Evolutionary conservation across 257 asterid genomes (phyloP).

Genomic region (Jaltomata sinuosa): DNA sequence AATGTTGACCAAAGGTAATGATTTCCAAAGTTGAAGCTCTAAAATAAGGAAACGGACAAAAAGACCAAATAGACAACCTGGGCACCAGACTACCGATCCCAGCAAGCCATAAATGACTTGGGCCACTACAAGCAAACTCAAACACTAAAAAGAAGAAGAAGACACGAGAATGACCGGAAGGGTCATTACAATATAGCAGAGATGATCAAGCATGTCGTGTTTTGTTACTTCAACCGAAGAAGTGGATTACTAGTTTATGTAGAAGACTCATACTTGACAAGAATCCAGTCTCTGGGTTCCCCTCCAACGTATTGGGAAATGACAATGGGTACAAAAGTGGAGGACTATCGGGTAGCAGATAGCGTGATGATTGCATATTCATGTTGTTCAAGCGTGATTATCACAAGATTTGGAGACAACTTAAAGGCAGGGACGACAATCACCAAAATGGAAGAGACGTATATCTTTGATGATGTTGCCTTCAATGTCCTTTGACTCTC

Average conservation of each 20-base stretch:
- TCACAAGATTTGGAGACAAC: conserved; percentile 66
- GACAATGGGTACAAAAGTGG: conserved; percentile 51
- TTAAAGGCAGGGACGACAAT: conserved; percentile 43
- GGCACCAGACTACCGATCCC: too few relatives aligned
- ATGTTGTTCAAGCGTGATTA: conserved; percentile 54
- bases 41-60: too few relatives aligned
- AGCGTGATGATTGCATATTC: conserved; percentile 72
- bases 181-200: conserved; percentile 73
- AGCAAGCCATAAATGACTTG: too few relatives aligned
- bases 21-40: too few relatives aligned
- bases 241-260: conserved; percentile 54
- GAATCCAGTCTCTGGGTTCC: conserved; percentile 69
- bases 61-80: too few relatives aligned
- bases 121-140: too few relatives aligned
- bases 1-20: too few relatives aligned
- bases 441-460: conserved; percentile 74
- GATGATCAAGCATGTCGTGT: conserved; percentile 65
- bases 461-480: conserved; percentile 62
- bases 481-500: conserved; percentile 72
- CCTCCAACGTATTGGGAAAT: conserved; percentile 82
- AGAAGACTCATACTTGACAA: conserved; percentile 74
- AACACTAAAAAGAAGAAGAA: too few relatives aligned
- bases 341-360: conserved; percentile 57
- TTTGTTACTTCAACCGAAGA: conserved; percentile 78
- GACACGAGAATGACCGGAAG: too few relatives aligned